Evolutionary conservation across 2,329 filamentous ascomycete genomes (phyloP).

Genomic region (Mariannaea elegans): DNA sequence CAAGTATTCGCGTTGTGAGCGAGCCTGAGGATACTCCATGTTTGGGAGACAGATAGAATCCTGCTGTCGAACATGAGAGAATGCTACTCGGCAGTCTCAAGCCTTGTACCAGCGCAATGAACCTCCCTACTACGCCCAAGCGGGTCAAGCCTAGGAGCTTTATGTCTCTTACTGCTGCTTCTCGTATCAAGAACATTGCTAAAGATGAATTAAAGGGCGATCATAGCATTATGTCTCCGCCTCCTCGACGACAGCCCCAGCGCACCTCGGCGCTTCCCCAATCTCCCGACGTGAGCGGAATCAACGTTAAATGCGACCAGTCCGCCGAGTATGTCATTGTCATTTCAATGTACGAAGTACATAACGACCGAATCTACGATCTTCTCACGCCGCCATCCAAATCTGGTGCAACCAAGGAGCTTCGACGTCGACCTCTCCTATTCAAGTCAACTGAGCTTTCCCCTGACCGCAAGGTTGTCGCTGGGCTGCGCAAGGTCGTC

Average conservation of each 20-base stretch:
- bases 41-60: constrained; percentile 43
- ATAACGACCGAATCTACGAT: constrained; percentile 98
- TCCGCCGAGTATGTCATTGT: constrained; percentile 86
- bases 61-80: constrained; percentile 32
- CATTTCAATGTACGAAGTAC: constrained; percentile 98
- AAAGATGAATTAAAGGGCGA: constrained; percentile 61
- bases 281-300: constrained; percentile 75
- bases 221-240: constrained; percentile 55
- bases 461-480: constrained; percentile 92
- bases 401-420: constrained; percentile 71
- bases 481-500: constrained; percentile 88
- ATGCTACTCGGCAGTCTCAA: constrained; percentile 24
- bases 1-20: constrained; percentile 56
- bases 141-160: constrained; percentile 43
- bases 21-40: constrained; percentile 37
- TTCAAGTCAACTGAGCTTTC: constrained; percentile 93
- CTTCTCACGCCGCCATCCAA: constrained; percentile 74
- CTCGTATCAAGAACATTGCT: constrained; percentile 56
- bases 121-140: constrained; percentile 45
- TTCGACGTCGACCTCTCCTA: constrained; percentile 79
- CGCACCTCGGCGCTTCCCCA: constrained; percentile 77
- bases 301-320: constrained; percentile 67
- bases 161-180: constrained; percentile 58
- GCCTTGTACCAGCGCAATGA: constrained; percentile 41
- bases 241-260: constrained; percentile 70